These are phyloP conservation scores for Lycium barbarum DNA, from an alignment of 257 asterid genomes.

Conservation along the genomic window DNA sequence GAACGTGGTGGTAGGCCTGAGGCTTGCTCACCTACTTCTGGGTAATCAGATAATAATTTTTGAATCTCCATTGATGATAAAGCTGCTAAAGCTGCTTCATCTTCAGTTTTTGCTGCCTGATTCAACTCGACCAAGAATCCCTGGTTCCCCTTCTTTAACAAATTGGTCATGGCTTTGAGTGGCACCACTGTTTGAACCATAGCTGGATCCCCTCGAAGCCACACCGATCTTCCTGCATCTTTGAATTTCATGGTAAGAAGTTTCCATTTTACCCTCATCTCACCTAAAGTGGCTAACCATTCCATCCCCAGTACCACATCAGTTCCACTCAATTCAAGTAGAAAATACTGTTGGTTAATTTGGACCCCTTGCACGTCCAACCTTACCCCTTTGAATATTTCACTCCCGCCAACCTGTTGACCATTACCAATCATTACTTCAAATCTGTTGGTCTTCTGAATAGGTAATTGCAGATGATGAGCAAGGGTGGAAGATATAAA, in stretches of 20 bases:
- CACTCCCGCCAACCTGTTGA: background rate
- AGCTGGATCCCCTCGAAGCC: background rate
- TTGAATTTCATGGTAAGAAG: background rate
- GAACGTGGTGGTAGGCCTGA: background rate
- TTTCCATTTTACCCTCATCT: background rate
- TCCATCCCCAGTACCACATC: background rate
- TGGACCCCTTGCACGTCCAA: background rate
- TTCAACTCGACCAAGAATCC: background rate
- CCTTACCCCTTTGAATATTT: background rate
- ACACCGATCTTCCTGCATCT: background rate
- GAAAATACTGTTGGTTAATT: background rate
- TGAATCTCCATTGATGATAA: background rate
- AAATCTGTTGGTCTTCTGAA: background rate
- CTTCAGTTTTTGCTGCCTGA: background rate
- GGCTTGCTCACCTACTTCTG: background rate
- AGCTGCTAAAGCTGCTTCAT: no score
- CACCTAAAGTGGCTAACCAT: background rate
- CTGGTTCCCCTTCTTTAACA: background rate
- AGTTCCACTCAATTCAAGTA: background rate
- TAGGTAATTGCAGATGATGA: background rate
- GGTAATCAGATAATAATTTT: background rate
- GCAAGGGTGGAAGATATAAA: background rate
- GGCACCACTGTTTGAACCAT: background rate
- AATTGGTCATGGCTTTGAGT: background rate
- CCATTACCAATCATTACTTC: background rate